Conservation (phyloP, 1,284 basidiomycete species). For the Chondrostereum purpureum region DNA sequence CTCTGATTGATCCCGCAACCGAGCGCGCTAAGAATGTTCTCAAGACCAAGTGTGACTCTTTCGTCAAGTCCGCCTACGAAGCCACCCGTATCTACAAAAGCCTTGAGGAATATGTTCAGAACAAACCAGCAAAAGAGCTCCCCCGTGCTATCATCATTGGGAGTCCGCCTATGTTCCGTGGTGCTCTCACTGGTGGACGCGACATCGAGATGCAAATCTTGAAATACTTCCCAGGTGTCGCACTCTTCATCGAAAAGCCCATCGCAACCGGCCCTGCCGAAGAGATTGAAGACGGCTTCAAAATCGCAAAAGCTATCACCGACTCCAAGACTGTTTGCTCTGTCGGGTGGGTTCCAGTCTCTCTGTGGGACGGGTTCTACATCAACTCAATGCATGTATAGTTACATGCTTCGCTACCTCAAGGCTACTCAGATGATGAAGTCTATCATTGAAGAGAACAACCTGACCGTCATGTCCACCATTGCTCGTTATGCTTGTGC, state of each 20-base stretch:
- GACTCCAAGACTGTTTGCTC: conserved; percentile 77
- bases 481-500: conserved; percentile 94
- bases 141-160: conserved; percentile 85
- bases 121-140: conserved; percentile 52
- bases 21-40: conserved; percentile 80
- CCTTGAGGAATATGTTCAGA: conserved; percentile 81
- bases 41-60: conserved; percentile 87
- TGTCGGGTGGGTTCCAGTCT: conserved; percentile 60
- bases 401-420: conserved; percentile 90
- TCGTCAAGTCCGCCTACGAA: conserved; percentile 91
- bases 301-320: conserved; percentile 61
- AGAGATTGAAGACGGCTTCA: conserved; percentile 63
- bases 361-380: conserved; percentile 1
- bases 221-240: conserved; percentile 83
- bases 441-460: conserved; percentile 90
- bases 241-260: conserved; percentile 96
- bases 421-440: conserved; percentile 98
- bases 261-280: conserved; percentile 77
- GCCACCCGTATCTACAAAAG: conserved; percentile 85
- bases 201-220: conserved; percentile 90
- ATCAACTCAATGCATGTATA: conserved; percentile 20
- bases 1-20: conserved; percentile 86
- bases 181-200: conserved; percentile 68
- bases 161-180: conserved; percentile 90
- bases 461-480: conserved; percentile 95